phyloP scores from a whole-genome alignment of 345 rosid genomes.

The Hibiscus mutabilis region DNA sequence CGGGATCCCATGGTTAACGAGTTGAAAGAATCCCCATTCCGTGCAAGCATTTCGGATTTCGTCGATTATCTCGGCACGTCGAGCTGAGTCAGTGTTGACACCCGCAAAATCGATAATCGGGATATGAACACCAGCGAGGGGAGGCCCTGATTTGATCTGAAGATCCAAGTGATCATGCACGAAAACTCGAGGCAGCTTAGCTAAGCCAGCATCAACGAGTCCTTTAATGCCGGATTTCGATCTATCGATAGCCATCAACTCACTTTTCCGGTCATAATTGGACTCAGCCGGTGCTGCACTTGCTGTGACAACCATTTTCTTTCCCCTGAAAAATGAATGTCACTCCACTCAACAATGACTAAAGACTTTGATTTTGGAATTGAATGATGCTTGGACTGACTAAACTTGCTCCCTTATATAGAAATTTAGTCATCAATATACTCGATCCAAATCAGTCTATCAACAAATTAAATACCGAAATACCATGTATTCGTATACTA shows the following conservation, averaged over 20 bases:
- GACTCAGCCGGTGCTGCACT: not conserved
- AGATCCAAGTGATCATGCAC: constrained; percentile 6
- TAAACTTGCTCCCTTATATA: too few relatives aligned
- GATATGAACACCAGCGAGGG: not conserved
- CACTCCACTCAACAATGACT: too few relatives aligned
- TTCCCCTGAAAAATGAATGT: too few relatives aligned
- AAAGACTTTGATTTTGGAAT: too few relatives aligned
- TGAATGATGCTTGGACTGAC: too few relatives aligned
- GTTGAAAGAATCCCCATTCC: constrained; percentile 26
- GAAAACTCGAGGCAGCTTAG: constrained; percentile 5
- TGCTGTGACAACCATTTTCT: not conserved
- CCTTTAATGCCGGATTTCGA: constrained; percentile 6
- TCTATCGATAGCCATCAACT: not conserved
- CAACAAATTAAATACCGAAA: too few relatives aligned
- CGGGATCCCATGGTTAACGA: constrained; percentile 19
- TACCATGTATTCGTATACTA: too few relatives aligned
- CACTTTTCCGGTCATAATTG: not conserved
- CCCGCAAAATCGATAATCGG: not conserved
- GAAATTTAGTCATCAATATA: too few relatives aligned
- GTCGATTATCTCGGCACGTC: not conserved
- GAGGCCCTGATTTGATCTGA: not conserved
- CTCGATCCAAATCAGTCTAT: too few relatives aligned
- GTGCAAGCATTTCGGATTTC: constrained; percentile 7
- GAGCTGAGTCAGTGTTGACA: not conserved
- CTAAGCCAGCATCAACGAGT: constrained; percentile 2